phyloP scores from a whole-genome alignment of 2,329 filamentous ascomycete species.

The Penicillium polonicum region DNA sequence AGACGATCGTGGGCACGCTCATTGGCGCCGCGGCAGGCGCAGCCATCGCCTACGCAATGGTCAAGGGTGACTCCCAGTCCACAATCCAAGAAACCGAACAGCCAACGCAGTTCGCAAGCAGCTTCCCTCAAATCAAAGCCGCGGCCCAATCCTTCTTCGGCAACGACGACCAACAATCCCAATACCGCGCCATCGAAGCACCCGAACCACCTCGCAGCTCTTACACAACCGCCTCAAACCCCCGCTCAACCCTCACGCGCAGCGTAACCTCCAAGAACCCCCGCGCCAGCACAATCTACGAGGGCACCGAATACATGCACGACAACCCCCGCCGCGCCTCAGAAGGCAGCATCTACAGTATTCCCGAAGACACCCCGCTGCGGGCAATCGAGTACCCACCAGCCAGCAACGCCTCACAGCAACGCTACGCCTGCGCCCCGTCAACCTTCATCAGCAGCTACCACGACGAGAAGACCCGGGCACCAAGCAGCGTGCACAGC shows the following conservation, averaged over 20 bases:
- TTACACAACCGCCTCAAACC: constrained; percentile 26
- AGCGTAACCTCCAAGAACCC: constrained; percentile 43
- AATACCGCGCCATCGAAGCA: constrained; percentile 36
- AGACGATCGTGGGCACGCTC: constrained; percentile 70
- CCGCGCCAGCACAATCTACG: constrained; percentile 43
- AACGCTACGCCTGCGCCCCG: constrained; percentile 31
- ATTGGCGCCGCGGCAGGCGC: constrained; percentile 77
- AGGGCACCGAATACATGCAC: constrained; percentile 37
- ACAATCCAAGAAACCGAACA: constrained; percentile 21
- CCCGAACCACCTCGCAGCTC: constrained; percentile 26
- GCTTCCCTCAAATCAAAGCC: constrained; percentile 26
- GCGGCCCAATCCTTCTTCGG: constrained; percentile 22
- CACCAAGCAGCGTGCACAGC: constrained; percentile 34
- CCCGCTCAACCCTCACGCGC: constrained; percentile 33
- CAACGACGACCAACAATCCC: constrained; percentile 1
- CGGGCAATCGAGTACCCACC: constrained; percentile 44
- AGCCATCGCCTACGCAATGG: constrained; percentile 72
- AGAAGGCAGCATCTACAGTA: constrained; percentile 39
- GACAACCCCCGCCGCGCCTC: constrained; percentile 38
- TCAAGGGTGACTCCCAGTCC: constrained; percentile 54
- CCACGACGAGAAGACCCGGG: constrained; percentile 35
- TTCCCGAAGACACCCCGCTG: constrained; percentile 35
- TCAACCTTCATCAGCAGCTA: constrained; percentile 47
- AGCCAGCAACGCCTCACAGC: constrained; percentile 22
- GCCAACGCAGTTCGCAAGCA: constrained; percentile 26